Conservation (phyloP, 352 stramenopile species). For the Phytophthora cactorum region DNA sequence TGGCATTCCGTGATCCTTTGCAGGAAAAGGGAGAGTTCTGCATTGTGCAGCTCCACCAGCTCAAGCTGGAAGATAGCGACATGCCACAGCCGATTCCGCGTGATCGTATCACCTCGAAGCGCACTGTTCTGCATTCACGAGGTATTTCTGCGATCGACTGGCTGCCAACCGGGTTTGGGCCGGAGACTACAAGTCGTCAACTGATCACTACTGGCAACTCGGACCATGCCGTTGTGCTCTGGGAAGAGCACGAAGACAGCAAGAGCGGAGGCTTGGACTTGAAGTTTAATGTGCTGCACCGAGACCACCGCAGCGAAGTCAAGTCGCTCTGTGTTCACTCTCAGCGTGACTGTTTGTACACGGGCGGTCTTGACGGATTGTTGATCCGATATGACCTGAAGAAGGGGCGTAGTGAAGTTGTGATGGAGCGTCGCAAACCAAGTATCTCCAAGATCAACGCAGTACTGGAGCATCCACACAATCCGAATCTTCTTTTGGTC, state of each 20-base stretch:
- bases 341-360: conserved; percentile 68
- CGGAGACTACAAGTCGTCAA: conserved; percentile 47
- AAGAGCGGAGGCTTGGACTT: conserved; percentile 43
- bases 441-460: conserved; percentile 87
- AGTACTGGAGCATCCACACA: conserved; percentile 83
- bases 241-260: conserved; percentile 64
- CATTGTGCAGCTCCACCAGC: conserved; percentile 72
- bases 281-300: conserved; percentile 75
- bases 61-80: conserved; percentile 55
- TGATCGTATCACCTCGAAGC: conserved; percentile 63
- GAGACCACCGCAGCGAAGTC: conserved; percentile 80
- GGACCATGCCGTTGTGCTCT: conserved; percentile 79
- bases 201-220: conserved; percentile 75
- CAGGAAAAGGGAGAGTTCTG: conserved; percentile 74
- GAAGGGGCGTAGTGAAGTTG: conserved; percentile 35
- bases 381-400: conserved; percentile 80
- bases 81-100: conserved; percentile 53
- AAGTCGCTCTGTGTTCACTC: conserved; percentile 80
- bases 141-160: conserved; percentile 78
- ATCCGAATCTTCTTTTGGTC: conserved; percentile 80
- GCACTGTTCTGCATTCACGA: conserved; percentile 62
- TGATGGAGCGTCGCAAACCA: conserved; percentile 80
- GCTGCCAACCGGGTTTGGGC: conserved; percentile 61
- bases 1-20: conserved; percentile 80
- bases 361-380: conserved; percentile 72